phyloP scores from a whole-genome alignment of 805 yeast genomes.

The Schwanniomyces vanrijiae region DNA sequence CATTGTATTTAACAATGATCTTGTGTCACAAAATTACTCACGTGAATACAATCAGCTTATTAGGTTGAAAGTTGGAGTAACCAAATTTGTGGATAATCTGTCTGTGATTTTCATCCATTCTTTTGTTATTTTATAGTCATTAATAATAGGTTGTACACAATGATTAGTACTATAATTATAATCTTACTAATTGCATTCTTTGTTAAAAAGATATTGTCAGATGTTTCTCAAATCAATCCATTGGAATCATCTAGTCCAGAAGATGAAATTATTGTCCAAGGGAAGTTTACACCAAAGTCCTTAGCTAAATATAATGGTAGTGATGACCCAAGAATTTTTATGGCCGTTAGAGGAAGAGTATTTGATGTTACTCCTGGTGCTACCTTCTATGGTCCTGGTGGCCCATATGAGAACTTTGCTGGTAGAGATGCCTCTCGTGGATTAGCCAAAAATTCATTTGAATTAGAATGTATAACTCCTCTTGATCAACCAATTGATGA shows the following conservation, averaged over 20 bases:
- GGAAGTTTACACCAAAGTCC: conserved; percentile 71
- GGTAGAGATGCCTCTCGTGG: conserved; percentile 96
- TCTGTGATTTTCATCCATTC: neutral
- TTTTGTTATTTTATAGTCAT: neutral
- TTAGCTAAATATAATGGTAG: conserved; percentile 77
- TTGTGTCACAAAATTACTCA: neutral
- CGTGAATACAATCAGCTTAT: neutral
- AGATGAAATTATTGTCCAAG: conserved; percentile 35
- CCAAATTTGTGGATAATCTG: neutral
- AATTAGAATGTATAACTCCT: conserved; percentile 58
- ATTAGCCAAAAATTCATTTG: conserved; percentile 85
- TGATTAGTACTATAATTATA: conserved; percentile 31
- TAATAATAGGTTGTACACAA: conserved; percentile 1
- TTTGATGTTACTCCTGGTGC: conserved; percentile 81
- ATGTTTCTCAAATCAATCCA: conserved; percentile 27
- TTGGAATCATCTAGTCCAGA: conserved; percentile 20
- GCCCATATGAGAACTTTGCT: conserved; percentile 92
- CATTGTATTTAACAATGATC: neutral
- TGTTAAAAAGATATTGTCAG: conserved; percentile 27
- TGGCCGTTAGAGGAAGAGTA: conserved; percentile 84
- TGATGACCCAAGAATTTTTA: conserved; percentile 75
- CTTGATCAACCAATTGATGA: conserved; percentile 78
- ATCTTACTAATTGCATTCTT: conserved; percentile 31
- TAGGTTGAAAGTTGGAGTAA: neutral
- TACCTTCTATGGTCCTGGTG: conserved; percentile 91